A percentile compares a stretch with the other conserved stretches of the same genome.
Conservation (phyloP, 495 filamentous ascomycete species). For the Daldinia grandis region DNA sequence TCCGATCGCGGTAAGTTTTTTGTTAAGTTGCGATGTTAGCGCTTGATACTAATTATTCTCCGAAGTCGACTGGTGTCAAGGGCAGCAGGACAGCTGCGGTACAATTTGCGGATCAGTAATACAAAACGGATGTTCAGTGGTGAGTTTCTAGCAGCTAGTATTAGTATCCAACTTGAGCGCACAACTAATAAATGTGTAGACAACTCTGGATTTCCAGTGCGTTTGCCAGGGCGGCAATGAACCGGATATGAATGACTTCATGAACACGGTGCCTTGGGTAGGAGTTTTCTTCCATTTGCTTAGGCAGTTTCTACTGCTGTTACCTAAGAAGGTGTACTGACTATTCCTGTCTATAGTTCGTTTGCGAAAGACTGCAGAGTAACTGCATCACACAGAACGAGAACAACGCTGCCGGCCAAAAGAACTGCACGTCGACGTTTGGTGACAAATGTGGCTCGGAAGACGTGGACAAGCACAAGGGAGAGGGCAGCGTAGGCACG, state of each 20-base stretch:
- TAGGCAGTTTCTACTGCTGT: background rate
- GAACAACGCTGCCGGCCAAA: slow-evolving; percentile 48
- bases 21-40: background rate
- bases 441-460: slow-evolving; percentile 49
- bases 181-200: slow-evolving; percentile 30
- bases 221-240: slow-evolving; percentile 45
- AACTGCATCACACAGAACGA: slow-evolving; percentile 46
- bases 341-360: slow-evolving; percentile 36
- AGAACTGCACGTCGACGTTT: slow-evolving; percentile 44
- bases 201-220: slow-evolving; percentile 47
- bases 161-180: background rate
- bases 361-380: slow-evolving; percentile 47
- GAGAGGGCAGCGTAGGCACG: slow-evolving; percentile 33
- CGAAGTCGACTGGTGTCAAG: slow-evolving; percentile 50
- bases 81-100: slow-evolving; percentile 45
- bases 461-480: slow-evolving; percentile 46
- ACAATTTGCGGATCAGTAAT: slow-evolving; percentile 45
- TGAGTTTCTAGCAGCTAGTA: slow-evolving; percentile 28
- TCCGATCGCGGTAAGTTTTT: slow-evolving; percentile 38
- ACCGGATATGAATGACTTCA: slow-evolving; percentile 49
- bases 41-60: slow-evolving; percentile 17
- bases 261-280: slow-evolving; percentile 49
- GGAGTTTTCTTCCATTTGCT: slow-evolving; percentile 1
- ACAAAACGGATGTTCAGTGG: slow-evolving; percentile 45
- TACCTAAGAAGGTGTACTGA: slow-evolving; percentile 10